Base-by-base conservation (phyloP, 495 filamentous ascomycete species). In the Jackrogersella multiformis region DNA sequence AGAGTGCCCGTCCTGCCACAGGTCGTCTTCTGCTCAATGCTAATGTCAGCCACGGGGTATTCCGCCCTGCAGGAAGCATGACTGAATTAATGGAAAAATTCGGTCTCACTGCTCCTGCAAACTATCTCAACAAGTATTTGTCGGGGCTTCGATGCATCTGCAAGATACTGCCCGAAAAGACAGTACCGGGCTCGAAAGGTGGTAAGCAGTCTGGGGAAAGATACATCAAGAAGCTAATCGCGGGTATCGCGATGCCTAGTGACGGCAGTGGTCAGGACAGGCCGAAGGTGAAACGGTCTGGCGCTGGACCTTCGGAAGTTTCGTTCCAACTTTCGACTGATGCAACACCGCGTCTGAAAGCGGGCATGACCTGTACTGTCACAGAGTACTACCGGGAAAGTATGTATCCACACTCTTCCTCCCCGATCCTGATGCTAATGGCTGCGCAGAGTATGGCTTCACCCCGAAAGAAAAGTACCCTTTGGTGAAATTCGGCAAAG, bases 401-500 rank as follows among this genome's bases (percentile, higher is more conserved):
- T 76, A 70, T 64, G 73, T 57, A 58, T 54, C 32, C 10, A 10
- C 16, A 16, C 28, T 9, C 15, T 9, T 38, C 1, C 6, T 12
- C 4, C 15, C 5, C 24, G 6, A 20, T 9, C 34, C 34, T 9
- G 34, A 46, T 69, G 20, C 59, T 74, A 59, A 74, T 21, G 4
- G 13, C 56, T n/a, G 9, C 15, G 30, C 15, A 80, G 76, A 81
- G 45, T 78, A 83, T 59, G 57, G 61, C 0, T 69, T 70, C 9
- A 53, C 28, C 34, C 58, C 67, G 20, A 53, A 79, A n/a, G n/a
- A 53, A 5, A 63, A 72, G 0, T 59, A 85, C 5, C 91, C 92
- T 0, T 81, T 94, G 3, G 76, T 97, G 58, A 93, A 96, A 69
- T 81, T 89, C 10, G 91, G 91, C 4, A 70, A 53, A 1, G 73